phyloP scores from a whole-genome alignment of 495 filamentous ascomycete genomes.

The Penicillium crystallinum region DNA sequence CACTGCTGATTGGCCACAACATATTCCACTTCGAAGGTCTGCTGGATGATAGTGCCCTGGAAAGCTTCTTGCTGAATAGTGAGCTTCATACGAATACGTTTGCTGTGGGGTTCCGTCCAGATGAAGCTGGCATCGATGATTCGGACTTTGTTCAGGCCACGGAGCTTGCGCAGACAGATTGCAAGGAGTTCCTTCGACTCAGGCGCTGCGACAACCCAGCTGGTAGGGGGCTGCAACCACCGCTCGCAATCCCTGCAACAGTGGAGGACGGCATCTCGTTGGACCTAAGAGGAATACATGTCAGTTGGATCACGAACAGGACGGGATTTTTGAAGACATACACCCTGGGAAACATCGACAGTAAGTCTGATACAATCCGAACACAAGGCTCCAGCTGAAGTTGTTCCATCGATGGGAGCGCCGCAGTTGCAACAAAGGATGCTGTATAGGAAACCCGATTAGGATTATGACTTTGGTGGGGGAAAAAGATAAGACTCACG shows the following conservation, averaged over 20 bases:
- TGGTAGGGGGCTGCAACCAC: conserved; percentile 82
- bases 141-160: conserved; percentile 75
- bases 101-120: conserved; percentile 96
- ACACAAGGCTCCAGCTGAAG: conserved; percentile 80
- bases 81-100: conserved; percentile 85
- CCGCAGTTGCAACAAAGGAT: conserved; percentile 96
- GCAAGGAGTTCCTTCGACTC: conserved; percentile 90
- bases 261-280: conserved; percentile 75
- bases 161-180: conserved; percentile 76
- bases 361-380: conserved; percentile 90
- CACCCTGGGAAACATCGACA: conserved; percentile 84
- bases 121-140: conserved; percentile 95
- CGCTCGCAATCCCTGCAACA: conserved; percentile 88
- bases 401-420: conserved; percentile 86
- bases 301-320: neutral
- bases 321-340: neutral
- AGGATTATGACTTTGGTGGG: neutral
- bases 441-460: conserved; percentile 31
- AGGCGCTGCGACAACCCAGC: conserved; percentile 74
- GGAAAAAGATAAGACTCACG: conserved; percentile 42
- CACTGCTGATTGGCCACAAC: conserved; percentile 86
- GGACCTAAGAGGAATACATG: conserved; percentile 43
- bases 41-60: conserved; percentile 75
- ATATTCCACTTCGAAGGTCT: conserved; percentile 91
- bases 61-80: conserved; percentile 80